A percentile compares a stretch with the other conserved stretches of the same genome.
phyloP scores from a whole-genome alignment of 805 yeast genomes.

The Wickerhamiella domercqiae region DNA sequence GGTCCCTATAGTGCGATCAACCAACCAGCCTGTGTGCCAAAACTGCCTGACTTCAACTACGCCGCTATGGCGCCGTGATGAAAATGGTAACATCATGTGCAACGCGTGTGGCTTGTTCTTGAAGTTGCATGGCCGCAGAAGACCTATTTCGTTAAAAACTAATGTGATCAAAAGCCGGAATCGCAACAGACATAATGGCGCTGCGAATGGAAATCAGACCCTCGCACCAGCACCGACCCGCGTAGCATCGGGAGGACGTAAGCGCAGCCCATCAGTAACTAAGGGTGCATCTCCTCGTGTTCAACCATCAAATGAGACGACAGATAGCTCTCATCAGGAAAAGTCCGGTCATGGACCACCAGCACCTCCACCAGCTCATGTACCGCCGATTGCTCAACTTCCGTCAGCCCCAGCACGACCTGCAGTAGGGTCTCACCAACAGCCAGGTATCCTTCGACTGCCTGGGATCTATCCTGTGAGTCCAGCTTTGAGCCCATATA shows the following conservation, averaged over 20 bases:
- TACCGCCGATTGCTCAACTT: not conserved
- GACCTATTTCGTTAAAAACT: slow-evolving; percentile 81
- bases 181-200: slow-evolving; percentile 25
- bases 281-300: not conserved
- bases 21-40: slow-evolving; percentile 35
- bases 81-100: slow-evolving; percentile 85
- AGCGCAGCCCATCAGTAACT: not conserved
- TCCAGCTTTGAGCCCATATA: slow-evolving; percentile 13
- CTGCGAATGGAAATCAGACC: slow-evolving; percentile 4
- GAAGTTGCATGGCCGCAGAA: slow-evolving; percentile 83
- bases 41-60: slow-evolving; percentile 89
- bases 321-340: not conserved
- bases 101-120: slow-evolving; percentile 93
- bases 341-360: not conserved
- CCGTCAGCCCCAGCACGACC: not conserved
- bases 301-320: not conserved
- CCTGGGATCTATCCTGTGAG: slow-evolving; percentile 9
- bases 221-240: not conserved
- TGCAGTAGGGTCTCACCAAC: not conserved
- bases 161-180: slow-evolving; percentile 90
- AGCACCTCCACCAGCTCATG: not conserved
- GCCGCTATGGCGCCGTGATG: slow-evolving; percentile 89
- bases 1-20: slow-evolving; percentile 4
- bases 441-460: not conserved
- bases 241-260: not conserved